phyloP scores from a whole-genome alignment of 306 rosid species.

The Ceratonia siliqua region DNA sequence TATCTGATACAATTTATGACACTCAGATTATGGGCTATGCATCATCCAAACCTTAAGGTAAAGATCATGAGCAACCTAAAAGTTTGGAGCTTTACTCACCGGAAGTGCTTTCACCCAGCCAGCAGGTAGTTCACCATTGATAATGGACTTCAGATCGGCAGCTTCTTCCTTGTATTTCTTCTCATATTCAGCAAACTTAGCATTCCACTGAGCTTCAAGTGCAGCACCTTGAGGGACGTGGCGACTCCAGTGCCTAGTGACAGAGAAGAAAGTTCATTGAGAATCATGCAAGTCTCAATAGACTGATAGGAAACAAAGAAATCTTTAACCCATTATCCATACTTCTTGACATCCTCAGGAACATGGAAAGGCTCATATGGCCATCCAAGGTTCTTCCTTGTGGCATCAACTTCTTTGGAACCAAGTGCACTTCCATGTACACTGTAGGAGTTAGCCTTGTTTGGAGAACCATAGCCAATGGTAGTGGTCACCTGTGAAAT shows the following conservation, averaged over 20 bases:
- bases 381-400: conserved; percentile 97
- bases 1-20: not conserved
- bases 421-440: conserved; percentile 96
- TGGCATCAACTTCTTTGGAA: conserved; percentile 96
- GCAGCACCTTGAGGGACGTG: conserved; percentile 70
- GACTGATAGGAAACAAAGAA: conserved; percentile 9
- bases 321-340: conserved; percentile 36
- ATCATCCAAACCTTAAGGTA: not conserved
- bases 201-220: conserved; percentile 90
- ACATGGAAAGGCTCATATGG: conserved; percentile 99
- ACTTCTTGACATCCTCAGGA: conserved; percentile 95
- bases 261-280: conserved; percentile 23
- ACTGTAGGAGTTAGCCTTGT: conserved; percentile 91
- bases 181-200: conserved; percentile 87
- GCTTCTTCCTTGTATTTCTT: conserved; percentile 91
- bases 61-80: not conserved
- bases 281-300: conserved; percentile 32
- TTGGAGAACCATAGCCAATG: conserved; percentile 97
- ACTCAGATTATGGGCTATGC: not conserved
- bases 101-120: conserved; percentile 98
- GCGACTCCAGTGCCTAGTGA: conserved; percentile 89
- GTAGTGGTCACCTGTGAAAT: conserved; percentile 86
- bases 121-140: conserved; percentile 72
- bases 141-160: conserved; percentile 71
- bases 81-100: conserved; percentile 54